Percentiles rank a stretch among this genome's conserved stretches.
These are phyloP conservation scores for Ophiostoma novo-ulmi DNA, from an alignment of 2,329 filamentous ascomycete genomes.

Conservation along the genomic window DNA sequence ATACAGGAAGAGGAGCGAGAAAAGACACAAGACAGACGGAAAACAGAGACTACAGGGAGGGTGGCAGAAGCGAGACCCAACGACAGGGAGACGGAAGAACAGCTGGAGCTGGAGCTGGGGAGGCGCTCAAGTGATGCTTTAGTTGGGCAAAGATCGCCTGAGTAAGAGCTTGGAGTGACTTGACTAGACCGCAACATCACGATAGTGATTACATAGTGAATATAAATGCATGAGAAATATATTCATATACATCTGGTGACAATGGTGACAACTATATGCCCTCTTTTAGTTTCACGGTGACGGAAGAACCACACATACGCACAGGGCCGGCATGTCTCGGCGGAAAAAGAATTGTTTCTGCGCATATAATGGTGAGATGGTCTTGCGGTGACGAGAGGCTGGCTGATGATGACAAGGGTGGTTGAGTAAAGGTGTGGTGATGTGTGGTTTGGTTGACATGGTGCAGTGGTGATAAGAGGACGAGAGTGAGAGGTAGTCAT, in stretches of 20 bases:
- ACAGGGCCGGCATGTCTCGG: not conserved
- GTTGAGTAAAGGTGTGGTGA: not conserved
- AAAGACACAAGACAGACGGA: not conserved
- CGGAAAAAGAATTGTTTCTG: not conserved
- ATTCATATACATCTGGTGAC: too few species aligned
- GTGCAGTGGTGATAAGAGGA: not conserved
- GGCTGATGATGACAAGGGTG: not conserved
- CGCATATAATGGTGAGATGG: not conserved
- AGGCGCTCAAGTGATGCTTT: slow-evolving; percentile 1
- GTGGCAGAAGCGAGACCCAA: not conserved
- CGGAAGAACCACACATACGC: not conserved
- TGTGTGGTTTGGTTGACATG: not conserved
- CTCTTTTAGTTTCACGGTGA: not conserved
- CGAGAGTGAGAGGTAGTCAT: not conserved
- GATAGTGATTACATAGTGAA: too few species aligned
- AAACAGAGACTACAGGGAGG: not conserved
- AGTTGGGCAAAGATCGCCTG: not conserved
- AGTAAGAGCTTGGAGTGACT: not conserved
- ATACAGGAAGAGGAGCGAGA: not conserved
- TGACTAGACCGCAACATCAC: not conserved
- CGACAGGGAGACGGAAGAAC: not conserved
- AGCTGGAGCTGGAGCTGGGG: not conserved
- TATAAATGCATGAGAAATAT: too few species aligned
- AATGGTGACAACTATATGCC: not conserved
- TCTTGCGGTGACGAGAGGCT: slow-evolving; percentile 3